Base-by-base conservation (phyloP, 345 rosid genomes). In the Ricinus communis region DNA sequence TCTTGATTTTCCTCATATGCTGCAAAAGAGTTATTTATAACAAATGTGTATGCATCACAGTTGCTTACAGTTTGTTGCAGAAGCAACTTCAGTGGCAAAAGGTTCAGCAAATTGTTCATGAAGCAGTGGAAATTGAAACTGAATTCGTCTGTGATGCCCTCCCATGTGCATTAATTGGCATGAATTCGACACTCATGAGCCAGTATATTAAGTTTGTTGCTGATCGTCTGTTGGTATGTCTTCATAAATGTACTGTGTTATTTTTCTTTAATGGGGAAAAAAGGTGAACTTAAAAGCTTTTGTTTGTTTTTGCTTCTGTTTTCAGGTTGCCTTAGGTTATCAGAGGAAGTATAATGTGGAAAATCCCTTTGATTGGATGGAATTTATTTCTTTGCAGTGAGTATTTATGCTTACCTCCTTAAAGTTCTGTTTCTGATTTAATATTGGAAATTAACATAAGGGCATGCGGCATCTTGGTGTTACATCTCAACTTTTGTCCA, bases 331-430 rank as follows among this genome's bases (percentile, higher is more conserved):
- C 8, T 85, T 88, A 71, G 93, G 93, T 59, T 87, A 71, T 72
- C 82, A 82, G 62, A 86, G 66, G 81, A 91, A 79, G 67, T 91
- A 90, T 84, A 77, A 82, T 19, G 81, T 77, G 52, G 90, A 88
- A 69, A 94, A 94, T 76, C 98, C 96, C 14, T 94, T 91, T 71
- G 96, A 91, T 63, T 94, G 97, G 98, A 94, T 94, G 98, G 98
- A 90, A 62, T 87, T 91, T 77, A 94, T 94, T 81, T 94, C 95
- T 69, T 81, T 91, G 79, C 96, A 87, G 95, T 89, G 78, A 93
- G 97, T 84, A 73, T 59, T 24, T 0, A 60, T 56, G 14, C n/a
- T 53, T 9, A 41, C 46, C 64, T 45, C 53, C 68, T 45, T 49
- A 10, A 61, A 40, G 45, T 31, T 13, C n/a, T 28, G 28, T 51